A percentile compares a stretch with the other conserved stretches of the same genome.
phyloP scores from a whole-genome alignment of 176 grass and related monocot species.

The Oryza officinalis region DNA sequence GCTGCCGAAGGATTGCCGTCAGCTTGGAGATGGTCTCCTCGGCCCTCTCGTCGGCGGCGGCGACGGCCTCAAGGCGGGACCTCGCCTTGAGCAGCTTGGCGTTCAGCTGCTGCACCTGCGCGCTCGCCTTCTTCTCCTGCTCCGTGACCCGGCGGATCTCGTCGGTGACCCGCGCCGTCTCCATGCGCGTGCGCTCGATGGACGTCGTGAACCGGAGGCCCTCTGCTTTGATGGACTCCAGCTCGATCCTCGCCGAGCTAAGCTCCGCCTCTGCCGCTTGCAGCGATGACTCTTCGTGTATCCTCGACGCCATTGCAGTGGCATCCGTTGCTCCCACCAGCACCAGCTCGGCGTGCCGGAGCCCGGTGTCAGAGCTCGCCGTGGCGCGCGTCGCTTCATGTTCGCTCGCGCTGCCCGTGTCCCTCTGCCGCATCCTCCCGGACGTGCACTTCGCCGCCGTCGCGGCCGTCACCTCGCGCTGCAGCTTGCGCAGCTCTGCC shows the following conservation, averaged over 20 bases:
- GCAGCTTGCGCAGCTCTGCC: conserved; percentile 62
- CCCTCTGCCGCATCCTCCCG: conserved; percentile 31
- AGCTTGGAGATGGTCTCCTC: conserved; percentile 51
- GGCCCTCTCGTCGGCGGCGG: conserved; percentile 49
- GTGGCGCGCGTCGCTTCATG: conserved; percentile 40
- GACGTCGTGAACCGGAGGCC: conserved; percentile 49
- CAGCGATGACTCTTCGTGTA: background rate
- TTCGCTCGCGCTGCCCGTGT: conserved; percentile 32
- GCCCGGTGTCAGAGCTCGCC: conserved; percentile 48
- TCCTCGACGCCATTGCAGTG: conserved; percentile 12
- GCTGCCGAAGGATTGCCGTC: conserved; percentile 45
- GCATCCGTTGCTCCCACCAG: conserved; percentile 49
- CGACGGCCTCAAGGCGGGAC: conserved; percentile 44
- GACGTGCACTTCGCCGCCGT: conserved; percentile 34
- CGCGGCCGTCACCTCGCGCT: conserved; percentile 51
- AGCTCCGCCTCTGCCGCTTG: conserved; percentile 50
- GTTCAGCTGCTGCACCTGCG: conserved; percentile 55
- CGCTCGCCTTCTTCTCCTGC: conserved; percentile 62
- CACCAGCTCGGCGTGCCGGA: conserved; percentile 48
- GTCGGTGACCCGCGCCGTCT: conserved; percentile 49
- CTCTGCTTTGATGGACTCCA: conserved; percentile 56
- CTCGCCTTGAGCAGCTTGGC: conserved; percentile 57
- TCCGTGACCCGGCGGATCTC: conserved; percentile 37
- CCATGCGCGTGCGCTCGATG: conserved; percentile 50
- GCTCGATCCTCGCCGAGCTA: conserved; percentile 47